Evolutionary conservation across 148 eudicot species (phyloP).

Genomic region (Chenopodium album): DNA sequence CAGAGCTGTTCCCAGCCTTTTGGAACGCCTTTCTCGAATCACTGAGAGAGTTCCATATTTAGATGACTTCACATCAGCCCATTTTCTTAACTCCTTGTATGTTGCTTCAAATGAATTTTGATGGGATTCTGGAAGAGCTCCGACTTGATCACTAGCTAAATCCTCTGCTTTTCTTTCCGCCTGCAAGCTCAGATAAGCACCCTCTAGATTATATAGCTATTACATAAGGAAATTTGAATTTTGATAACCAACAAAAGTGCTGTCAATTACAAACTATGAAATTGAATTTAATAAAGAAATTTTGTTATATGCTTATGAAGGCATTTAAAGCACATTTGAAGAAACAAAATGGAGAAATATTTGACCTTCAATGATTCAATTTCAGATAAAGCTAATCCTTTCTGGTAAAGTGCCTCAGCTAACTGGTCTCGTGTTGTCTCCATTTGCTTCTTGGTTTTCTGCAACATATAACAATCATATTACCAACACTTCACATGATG

Average conservation of each 20-base stretch:
- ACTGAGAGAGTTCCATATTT: slow-evolving; percentile 69
- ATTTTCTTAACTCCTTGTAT: slow-evolving; percentile 78
- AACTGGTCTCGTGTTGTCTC: slow-evolving; percentile 82
- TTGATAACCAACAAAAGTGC: not conserved
- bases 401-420: slow-evolving; percentile 86
- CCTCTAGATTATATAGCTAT: not conserved
- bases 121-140: slow-evolving; percentile 25
- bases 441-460: slow-evolving; percentile 81
- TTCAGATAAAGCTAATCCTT: slow-evolving; percentile 81
- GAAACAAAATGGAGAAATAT: not conserved
- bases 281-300: not conserved
- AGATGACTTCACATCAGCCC: slow-evolving; percentile 82
- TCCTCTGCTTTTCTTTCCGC: slow-evolving; percentile 41
- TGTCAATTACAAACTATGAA: not conserved
- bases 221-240: not conserved
- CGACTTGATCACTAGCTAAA: slow-evolving; percentile 36
- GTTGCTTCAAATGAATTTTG: slow-evolving; percentile 68
- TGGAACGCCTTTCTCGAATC: slow-evolving; percentile 63
- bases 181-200: slow-evolving; percentile 36
- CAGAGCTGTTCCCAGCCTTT: slow-evolving; percentile 83
- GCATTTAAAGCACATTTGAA: not conserved
- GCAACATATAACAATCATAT: slow-evolving; percentile 1
- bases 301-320: not conserved
- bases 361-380: slow-evolving; percentile 64
- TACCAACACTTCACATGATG: not conserved